Evolutionary conservation across 2,329 filamentous ascomycete species (phyloP), one percentile per base, ranked within the genome.

Genomic region (Aspergillus sergii): DNA sequence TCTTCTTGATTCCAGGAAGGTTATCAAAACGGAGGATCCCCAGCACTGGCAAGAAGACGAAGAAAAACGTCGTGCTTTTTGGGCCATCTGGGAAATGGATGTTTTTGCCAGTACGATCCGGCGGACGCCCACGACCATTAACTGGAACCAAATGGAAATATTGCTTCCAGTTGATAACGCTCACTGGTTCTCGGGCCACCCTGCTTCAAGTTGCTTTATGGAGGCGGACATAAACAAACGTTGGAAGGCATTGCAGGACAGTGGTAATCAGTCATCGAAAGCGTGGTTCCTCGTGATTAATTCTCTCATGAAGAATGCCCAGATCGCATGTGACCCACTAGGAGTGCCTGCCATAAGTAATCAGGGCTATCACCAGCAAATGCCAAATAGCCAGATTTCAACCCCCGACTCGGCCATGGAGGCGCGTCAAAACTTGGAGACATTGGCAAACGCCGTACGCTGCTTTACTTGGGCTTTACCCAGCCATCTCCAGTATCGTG

Each of bases 61-160:
- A 39, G 36, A 39, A 64, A 72, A 75, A 53, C 72, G 78, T 1
- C 72, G 79, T 4, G 73, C 74, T 1, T 80, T 75, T 73, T 80
- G 78, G 79, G 74, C 77, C 0, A 72, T 80, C n/a, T 80, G 76
- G 77, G 79, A 80, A 59, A 79, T 81, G 74, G 79, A 81, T 60
- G 74, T 79, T 10, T 81, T 79, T 62, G 77, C 78, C 3, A 77
- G 72, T 56, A 76, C 76, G n/a, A 76, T 81, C 36, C 73, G 77
- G 10, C 72, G 77, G 4, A 70, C 71, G 19, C 79, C 79, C 2
- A 73, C 74, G 0, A 78, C 74, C 0, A 73, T 81, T 7, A 71
- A 78, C 64, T 77, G 73, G 72, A 64, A 68, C 5, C 72, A 77
- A 58, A 79, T 75, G 58, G 70, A 78, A 26, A 76, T 74, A 6